These are phyloP conservation scores for Globisporangium uncinulatum DNA, from an alignment of 352 stramenopile species.

Conservation along the genomic window DNA sequence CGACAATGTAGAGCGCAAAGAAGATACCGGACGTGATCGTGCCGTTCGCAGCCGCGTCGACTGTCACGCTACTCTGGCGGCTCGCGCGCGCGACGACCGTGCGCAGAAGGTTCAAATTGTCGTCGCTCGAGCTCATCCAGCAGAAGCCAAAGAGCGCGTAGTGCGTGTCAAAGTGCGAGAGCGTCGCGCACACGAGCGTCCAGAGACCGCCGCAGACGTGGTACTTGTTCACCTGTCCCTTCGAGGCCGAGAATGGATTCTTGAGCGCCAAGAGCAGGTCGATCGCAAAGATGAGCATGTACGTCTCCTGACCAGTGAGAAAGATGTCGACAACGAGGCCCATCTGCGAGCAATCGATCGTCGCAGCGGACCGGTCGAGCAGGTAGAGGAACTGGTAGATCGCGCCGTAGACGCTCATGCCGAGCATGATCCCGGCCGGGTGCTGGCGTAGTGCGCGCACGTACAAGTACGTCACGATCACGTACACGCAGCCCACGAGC, in stretches of 20 bases:
- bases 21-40: conserved; percentile 65
- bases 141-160: conserved; percentile 81
- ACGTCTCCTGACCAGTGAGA: conserved; percentile 79
- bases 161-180: conserved; percentile 69
- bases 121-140: conserved; percentile 59
- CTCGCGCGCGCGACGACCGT: background rate
- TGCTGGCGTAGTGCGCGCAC: conserved; percentile 67
- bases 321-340: conserved; percentile 76
- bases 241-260: conserved; percentile 81
- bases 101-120: conserved; percentile 22
- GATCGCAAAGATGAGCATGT: conserved; percentile 87
- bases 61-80: background rate
- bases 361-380: conserved; percentile 35
- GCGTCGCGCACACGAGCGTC: conserved; percentile 60
- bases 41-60: conserved; percentile 20
- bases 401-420: conserved; percentile 78
- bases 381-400: conserved; percentile 82
- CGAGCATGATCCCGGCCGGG: conserved; percentile 82
- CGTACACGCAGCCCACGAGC: conserved; percentile 71
- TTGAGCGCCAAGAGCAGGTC: conserved; percentile 78
- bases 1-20: conserved; percentile 78
- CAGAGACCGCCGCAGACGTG: conserved; percentile 66
- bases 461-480: conserved; percentile 66
- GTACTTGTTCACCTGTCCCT: conserved; percentile 78
- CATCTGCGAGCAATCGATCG: conserved; percentile 50